Conservation (phyloP, 169 alveolate species). For the Perkinsus marinus region DNA sequence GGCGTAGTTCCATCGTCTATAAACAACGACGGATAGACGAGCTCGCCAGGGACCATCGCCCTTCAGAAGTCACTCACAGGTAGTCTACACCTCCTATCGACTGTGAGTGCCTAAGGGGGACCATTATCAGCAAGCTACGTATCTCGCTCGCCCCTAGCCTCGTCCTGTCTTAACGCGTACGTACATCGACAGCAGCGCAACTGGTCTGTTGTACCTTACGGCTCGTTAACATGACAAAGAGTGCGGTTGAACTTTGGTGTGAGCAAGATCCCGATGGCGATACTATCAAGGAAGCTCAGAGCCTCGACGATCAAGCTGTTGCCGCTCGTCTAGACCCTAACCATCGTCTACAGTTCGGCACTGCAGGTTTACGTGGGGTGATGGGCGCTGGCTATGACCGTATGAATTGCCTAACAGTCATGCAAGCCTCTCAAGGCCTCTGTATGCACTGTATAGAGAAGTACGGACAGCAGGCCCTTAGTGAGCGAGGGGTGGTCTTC, state of each 20-base stretch:
- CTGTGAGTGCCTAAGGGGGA: not conserved
- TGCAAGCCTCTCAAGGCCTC: slow-evolving; percentile 50
- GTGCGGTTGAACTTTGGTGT: not conserved
- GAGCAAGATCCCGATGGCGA: not conserved
- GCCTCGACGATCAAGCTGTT: not conserved
- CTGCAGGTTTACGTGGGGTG: slow-evolving; percentile 49
- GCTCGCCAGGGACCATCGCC: too few species aligned
- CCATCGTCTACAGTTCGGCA: slow-evolving; percentile 28
- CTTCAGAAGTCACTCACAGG: too few species aligned
- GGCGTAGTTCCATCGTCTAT: not conserved
- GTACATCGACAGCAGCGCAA: not conserved
- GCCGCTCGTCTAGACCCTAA: not conserved
- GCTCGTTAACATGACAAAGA: not conserved
- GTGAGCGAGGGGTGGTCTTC: slow-evolving; percentile 41
- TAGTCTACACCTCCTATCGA: too few species aligned
- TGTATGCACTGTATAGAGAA: slow-evolving; percentile 30
- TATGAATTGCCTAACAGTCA: slow-evolving; percentile 48
- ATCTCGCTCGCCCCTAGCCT: not conserved
- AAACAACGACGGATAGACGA: too few species aligned
- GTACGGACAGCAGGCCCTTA: slow-evolving; percentile 27
- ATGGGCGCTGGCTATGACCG: slow-evolving; percentile 46
- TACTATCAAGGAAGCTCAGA: not conserved
- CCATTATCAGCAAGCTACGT: not conserved
- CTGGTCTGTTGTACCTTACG: not conserved
- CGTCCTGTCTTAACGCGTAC: not conserved